A percentile compares a stretch with the other conserved stretches of the same genome.
phyloP scores from a whole-genome alignment of 805 yeast species.

The Zygoascus flipseniorum region DNA sequence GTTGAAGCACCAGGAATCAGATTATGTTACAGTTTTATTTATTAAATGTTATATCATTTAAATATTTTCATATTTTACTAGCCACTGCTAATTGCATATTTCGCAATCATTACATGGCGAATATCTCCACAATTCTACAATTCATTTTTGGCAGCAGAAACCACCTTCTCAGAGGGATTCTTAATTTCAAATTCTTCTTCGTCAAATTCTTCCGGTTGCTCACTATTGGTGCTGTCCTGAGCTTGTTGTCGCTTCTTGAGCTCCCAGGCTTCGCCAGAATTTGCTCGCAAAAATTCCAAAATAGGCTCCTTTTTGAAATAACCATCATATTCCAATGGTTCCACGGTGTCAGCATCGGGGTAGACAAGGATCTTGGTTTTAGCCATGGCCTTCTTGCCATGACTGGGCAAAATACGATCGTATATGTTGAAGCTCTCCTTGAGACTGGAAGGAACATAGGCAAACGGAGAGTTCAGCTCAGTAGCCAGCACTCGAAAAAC shows the following conservation, averaged over 20 bases:
- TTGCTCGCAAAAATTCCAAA: constrained; percentile 15
- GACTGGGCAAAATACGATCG: constrained; percentile 19
- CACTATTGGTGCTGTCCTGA: background rate
- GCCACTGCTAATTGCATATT: too few species aligned
- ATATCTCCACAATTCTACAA: too few species aligned
- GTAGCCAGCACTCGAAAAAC: constrained; percentile 24
- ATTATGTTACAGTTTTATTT: too few species aligned
- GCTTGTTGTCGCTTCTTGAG: background rate
- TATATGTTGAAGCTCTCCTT: constrained; percentile 3
- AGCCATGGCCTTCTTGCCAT: constrained; percentile 8
- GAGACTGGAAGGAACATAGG: constrained; percentile 19
- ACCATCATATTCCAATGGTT: constrained; percentile 22
- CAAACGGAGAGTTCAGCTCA: constrained; percentile 24
- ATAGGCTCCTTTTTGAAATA: constrained; percentile 20
- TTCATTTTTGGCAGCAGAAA: too few species aligned
- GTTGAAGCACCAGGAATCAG: too few species aligned
- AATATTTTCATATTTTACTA: too few species aligned
- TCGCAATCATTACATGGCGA: too few species aligned
- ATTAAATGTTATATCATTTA: too few species aligned
- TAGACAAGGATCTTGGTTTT: constrained; percentile 21
- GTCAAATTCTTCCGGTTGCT: background rate
- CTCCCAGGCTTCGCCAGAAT: background rate
- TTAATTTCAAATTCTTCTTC: background rate
- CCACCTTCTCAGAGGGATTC: background rate
- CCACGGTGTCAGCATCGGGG: constrained; percentile 17